Conservation (phyloP, 129 eudicot species). For the Centaurea solstitialis region DNA sequence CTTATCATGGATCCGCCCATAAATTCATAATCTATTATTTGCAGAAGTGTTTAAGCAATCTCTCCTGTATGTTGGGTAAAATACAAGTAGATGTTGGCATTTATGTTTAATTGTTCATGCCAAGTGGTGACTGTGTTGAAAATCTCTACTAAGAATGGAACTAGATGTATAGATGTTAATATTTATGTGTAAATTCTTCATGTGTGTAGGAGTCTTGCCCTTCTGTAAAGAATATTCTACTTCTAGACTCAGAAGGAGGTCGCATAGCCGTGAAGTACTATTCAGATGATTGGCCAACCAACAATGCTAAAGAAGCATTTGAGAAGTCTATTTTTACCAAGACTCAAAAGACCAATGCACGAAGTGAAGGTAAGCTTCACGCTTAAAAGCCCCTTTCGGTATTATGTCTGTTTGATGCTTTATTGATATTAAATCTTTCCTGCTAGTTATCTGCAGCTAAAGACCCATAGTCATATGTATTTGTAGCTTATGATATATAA, state of each 20-base stretch:
- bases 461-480: neutral
- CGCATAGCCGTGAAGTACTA: constrained; percentile 71
- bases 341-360: constrained; percentile 74
- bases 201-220: constrained; percentile 65
- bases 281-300: constrained; percentile 80
- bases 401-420: neutral
- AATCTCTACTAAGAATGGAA: neutral
- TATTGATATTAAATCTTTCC: neutral
- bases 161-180: neutral
- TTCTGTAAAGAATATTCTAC: constrained; percentile 65
- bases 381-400: neutral
- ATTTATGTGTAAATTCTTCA: neutral
- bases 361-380: constrained; percentile 61
- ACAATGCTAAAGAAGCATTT: constrained; percentile 61
- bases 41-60: neutral
- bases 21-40: neutral
- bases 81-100: neutral
- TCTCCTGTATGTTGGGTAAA: neutral
- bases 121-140: neutral
- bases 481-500: neutral
- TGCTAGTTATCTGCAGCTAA: neutral
- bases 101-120: neutral
- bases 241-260: constrained; percentile 72
- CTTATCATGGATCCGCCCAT: neutral
- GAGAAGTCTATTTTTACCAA: constrained; percentile 69